These are phyloP conservation scores for Penicillium sp. DNA, from an alignment of 2,329 filamentous ascomycete genomes.

Conservation along the genomic window DNA sequence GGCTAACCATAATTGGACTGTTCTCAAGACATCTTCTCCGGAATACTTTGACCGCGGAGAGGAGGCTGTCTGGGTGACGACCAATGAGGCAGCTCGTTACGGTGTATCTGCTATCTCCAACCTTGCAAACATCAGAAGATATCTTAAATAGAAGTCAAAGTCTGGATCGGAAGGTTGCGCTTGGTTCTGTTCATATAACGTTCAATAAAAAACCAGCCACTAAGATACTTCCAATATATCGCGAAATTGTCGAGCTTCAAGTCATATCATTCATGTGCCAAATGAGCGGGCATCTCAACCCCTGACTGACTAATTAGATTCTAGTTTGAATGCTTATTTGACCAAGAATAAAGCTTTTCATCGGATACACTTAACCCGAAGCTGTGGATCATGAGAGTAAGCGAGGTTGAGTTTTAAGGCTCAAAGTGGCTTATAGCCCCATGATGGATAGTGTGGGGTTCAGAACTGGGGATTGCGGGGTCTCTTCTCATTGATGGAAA, in stretches of 20 bases:
- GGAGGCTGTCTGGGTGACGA: constrained; percentile 12
- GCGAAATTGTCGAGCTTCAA: too few relatives aligned
- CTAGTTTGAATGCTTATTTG: neutral
- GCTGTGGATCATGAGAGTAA: too few relatives aligned
- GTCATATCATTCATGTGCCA: too few relatives aligned
- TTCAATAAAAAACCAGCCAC: too few relatives aligned
- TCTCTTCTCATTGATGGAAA: constrained; percentile 7
- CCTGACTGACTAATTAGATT: too few relatives aligned
- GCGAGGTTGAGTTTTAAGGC: neutral
- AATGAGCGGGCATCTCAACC: neutral
- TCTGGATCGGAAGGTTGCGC: neutral
- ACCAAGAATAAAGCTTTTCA: neutral
- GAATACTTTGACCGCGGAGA: constrained; percentile 7
- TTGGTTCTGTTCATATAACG: too few relatives aligned
- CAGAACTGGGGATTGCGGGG: neutral
- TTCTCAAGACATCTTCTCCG: constrained; percentile 4
- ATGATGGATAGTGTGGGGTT: neutral
- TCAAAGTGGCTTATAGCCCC: neutral
- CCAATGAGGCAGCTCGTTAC: constrained; percentile 16
- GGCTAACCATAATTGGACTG: constrained; percentile 5
- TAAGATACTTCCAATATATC: too few relatives aligned
- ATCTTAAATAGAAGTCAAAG: neutral
- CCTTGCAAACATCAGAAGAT: constrained; percentile 11
- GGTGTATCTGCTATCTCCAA: constrained; percentile 17
- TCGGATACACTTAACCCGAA: neutral